Base-by-base conservation (phyloP, 129 eudicot genomes). In the Deinandra increscens region DNA sequence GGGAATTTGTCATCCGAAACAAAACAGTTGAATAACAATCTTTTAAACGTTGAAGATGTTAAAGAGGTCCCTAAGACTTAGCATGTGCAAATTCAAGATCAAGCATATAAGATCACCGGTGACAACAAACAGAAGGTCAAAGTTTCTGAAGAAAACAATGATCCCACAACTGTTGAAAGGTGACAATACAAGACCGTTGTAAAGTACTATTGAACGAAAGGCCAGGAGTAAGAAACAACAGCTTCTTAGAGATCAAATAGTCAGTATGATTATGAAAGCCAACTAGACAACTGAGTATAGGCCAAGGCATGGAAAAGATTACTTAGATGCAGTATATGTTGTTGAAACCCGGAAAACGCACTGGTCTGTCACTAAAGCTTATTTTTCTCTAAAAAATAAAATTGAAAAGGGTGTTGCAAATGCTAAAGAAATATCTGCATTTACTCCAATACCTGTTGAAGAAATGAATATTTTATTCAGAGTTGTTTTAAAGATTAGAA, bases 301-400 rank as follows among this genome's bases (percentile, higher is more conserved):
- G 73, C 86, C 77, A 48, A 86, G 98, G 80, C 72, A 19, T 10
- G 46, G 49, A 44, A 87, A 71, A 81, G 80, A 72, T 0, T 93
- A 89, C 46, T 3, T 38, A 31, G 98, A 93, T 70, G 88, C 96
- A 14, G 95, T 93, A 4, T 93, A 89, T 83, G 89, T 86, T 39
- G 88, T 78, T 17, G 60, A 60, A 29, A 73, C 77, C 1, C 95
- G 95, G 58, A 78, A 66, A 74, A 78, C 86, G 60, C 74, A 84
- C 49, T 93, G 98, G 98, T 93, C 98, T 17, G 69, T 82, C 42
- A 93, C 98, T 31, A 71, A 76, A 74, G 98, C 98, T 19, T 93
- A 93, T 74, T 56, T 14, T 43, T 53, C 59, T 50, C 83, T 93
- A n/a, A 77, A 84, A 54, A 64, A 75, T 79, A 80, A 71, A 78